Evolutionary conservation across 257 asterid species (phyloP).

Genomic region (Rehmannia glutinosa): DNA sequence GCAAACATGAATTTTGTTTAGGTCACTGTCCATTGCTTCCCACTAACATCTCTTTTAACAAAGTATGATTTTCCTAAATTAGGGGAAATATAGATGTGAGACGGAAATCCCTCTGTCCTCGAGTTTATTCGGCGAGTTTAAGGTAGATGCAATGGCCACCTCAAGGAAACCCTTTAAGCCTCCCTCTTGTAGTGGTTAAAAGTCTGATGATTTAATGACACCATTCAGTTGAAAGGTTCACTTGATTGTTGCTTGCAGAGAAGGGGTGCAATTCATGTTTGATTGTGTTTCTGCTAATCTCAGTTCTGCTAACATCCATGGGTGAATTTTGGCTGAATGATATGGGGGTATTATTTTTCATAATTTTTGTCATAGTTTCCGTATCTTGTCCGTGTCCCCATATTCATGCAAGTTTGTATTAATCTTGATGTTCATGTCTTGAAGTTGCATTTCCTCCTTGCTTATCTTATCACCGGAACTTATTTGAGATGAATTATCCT

Average conservation of each 20-base stretch:
- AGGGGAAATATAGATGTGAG: conserved; percentile 84
- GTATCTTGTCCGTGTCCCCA: too few relatives aligned
- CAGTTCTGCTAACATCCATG: conserved; percentile 66
- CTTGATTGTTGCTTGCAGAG: conserved; percentile 61
- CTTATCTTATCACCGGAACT: too few relatives aligned
- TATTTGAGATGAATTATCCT: too few relatives aligned
- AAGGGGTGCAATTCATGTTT: conserved; percentile 99
- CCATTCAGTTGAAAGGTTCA: conserved; percentile 20
- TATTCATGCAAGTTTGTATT: too few relatives aligned
- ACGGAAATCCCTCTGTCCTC: conserved; percentile 82
- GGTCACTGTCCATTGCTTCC: not conserved
- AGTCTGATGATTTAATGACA: not conserved
- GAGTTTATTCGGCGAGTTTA: conserved; percentile 84
- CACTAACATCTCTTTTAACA: not conserved
- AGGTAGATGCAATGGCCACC: conserved; percentile 51
- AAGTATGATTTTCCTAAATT: conserved; percentile 23
- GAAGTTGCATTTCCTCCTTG: too few relatives aligned
- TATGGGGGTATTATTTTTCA: too few relatives aligned
- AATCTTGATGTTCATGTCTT: too few relatives aligned
- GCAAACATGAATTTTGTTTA: not conserved
- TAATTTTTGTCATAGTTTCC: too few relatives aligned
- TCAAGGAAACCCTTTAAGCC: conserved; percentile 88
- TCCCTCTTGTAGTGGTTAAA: conserved; percentile 60
- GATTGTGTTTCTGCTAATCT: conserved; percentile 87
- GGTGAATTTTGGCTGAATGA: conserved; percentile 99